Conservation (phyloP, 2,329 filamentous ascomycete genomes). For the Berkeleyomyces basicola region DNA sequence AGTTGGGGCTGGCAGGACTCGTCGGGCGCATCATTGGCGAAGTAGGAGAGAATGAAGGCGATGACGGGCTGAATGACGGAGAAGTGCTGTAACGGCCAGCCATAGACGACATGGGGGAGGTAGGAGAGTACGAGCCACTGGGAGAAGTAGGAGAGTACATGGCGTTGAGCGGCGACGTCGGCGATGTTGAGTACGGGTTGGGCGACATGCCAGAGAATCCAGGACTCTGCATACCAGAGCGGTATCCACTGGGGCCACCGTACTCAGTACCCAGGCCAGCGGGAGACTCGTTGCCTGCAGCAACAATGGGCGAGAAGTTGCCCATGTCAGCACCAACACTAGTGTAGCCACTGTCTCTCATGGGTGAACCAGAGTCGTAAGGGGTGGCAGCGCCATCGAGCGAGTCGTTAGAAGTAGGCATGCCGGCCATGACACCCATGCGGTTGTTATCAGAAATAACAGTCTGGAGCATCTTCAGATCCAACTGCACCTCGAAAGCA, state of each 20-base stretch:
- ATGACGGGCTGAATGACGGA: conserved; percentile 46
- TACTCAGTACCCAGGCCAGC: conserved; percentile 49
- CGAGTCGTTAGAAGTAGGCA: conserved; percentile 58
- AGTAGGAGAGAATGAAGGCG: conserved; percentile 46
- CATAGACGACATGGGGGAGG: conserved; percentile 47
- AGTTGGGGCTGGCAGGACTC: conserved; percentile 41
- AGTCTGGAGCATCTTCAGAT: conserved; percentile 89
- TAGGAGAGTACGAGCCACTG: conserved; percentile 57
- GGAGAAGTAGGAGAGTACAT: conserved; percentile 65
- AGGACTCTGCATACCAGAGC: conserved; percentile 41
- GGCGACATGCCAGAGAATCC: conserved; percentile 39
- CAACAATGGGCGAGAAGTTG: conserved; percentile 64
- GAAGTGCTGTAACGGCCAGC: conserved; percentile 37
- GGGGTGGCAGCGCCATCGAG: conserved; percentile 79
- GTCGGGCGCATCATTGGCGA: conserved; percentile 41
- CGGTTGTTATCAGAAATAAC: conserved; percentile 85
- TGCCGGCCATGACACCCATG: conserved; percentile 64
- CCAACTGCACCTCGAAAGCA: conserved; percentile 83
- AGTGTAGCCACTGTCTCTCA: conserved; percentile 53
- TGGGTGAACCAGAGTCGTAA: conserved; percentile 75
- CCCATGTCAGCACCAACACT: conserved; percentile 43
- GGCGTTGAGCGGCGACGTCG: conserved; percentile 40
- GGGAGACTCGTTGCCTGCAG: conserved; percentile 53
- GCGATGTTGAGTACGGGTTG: conserved; percentile 60
- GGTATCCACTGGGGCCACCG: conserved; percentile 33